Evolutionary conservation across 306 rosid species (phyloP).

Genomic region (Ziziphus jujuba): DNA sequence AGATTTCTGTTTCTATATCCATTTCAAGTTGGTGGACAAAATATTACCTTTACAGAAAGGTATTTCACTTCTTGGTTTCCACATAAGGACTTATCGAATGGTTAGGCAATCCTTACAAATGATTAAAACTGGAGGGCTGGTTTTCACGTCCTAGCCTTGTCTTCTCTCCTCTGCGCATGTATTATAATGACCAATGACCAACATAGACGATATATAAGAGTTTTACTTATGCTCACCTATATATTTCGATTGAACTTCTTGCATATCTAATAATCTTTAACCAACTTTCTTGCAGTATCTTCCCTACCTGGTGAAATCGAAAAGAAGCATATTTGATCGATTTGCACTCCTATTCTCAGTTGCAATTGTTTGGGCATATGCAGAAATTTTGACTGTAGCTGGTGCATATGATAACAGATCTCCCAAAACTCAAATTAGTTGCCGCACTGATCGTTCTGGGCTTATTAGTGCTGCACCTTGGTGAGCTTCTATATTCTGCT

Average conservation of each 20-base stretch:
- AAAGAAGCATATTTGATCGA: slow-evolving; percentile 41
- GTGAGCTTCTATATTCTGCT: slow-evolving; percentile 41
- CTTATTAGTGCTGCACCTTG: slow-evolving; percentile 74
- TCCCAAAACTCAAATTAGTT: slow-evolving; percentile 64
- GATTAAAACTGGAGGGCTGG: background rate
- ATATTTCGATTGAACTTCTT: slow-evolving; percentile 2
- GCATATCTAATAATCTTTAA: slow-evolving; percentile 28
- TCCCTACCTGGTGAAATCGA: slow-evolving; percentile 44
- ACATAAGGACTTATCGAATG: background rate
- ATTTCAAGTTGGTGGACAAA: background rate
- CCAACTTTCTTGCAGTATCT: slow-evolving; percentile 61
- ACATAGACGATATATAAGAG: background rate
- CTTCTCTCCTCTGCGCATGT: background rate
- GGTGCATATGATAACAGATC: slow-evolving; percentile 75
- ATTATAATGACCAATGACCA: no score
- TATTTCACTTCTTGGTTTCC: background rate
- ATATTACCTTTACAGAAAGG: no score
- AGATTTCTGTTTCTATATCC: background rate
- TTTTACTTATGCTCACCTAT: no score
- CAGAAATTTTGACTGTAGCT: slow-evolving; percentile 77
- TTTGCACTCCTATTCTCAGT: slow-evolving; percentile 59
- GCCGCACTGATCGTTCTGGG: slow-evolving; percentile 96
- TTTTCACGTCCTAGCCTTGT: background rate
- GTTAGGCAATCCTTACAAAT: background rate
- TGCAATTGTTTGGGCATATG: slow-evolving; percentile 72